Evolutionary conservation across 345 rosid genomes (phyloP).

Genomic region (Erucastrum elatum): DNA sequence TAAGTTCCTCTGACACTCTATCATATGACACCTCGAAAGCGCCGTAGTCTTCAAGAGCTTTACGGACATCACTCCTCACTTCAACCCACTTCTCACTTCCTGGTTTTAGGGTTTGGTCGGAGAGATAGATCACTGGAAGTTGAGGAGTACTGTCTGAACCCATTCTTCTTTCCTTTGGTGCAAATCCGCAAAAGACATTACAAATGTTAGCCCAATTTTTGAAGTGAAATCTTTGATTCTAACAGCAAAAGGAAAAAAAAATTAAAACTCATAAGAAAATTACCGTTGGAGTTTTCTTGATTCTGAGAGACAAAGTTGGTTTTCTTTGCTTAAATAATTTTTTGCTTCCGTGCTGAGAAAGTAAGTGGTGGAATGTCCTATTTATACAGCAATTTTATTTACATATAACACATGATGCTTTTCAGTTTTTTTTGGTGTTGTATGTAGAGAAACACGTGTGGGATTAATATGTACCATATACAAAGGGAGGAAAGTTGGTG

Average conservation of each 20-base stretch:
- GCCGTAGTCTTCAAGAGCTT: slow-evolving; percentile 30
- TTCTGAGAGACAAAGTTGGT: not conserved
- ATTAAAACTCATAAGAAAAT: not conserved
- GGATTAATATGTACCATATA: not conserved
- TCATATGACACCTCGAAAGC: slow-evolving; percentile 18
- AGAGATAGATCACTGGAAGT: slow-evolving; percentile 23
- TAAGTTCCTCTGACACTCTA: slow-evolving; percentile 17
- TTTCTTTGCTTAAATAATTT: not conserved
- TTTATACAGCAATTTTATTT: slow-evolving; percentile 1
- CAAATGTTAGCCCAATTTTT: not conserved
- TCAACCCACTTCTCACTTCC: slow-evolving; percentile 26
- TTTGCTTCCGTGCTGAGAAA: slow-evolving; percentile 5
- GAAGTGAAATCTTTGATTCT: not conserved
- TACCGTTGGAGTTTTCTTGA: slow-evolving; percentile 21
- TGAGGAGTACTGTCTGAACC: not conserved
- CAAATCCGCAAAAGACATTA: not conserved
- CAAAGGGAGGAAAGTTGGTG: slow-evolving; percentile 22
- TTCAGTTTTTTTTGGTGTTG: not conserved
- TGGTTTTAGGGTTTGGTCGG: slow-evolving; percentile 30
- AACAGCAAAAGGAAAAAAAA: not conserved
- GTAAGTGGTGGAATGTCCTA: not conserved
- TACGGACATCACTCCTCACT: slow-evolving; percentile 28
- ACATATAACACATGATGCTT: not conserved
- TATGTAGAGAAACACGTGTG: not conserved
- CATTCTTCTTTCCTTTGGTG: slow-evolving; percentile 14